phyloP scores from a whole-genome alignment of 1,139 yeast species.

The Hemisphaericaspora lyxosophila region DNA sequence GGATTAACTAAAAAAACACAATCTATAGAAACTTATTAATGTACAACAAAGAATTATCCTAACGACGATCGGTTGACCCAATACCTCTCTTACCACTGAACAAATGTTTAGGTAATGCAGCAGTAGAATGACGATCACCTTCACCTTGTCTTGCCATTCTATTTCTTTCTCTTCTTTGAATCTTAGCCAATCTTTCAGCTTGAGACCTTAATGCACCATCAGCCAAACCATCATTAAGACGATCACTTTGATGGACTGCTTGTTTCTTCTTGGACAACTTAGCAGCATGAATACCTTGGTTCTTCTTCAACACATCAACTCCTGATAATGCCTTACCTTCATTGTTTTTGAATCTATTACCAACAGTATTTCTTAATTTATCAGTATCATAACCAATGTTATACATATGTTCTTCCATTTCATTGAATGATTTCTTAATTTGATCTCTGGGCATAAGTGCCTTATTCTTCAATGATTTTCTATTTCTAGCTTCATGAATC shows the following conservation, averaged over 20 bases:
- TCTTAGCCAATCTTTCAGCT: constrained; percentile 84
- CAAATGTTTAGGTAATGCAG: constrained; percentile 88
- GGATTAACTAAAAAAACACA: no score
- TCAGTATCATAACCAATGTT: constrained; percentile 85
- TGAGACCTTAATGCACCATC: constrained; percentile 81
- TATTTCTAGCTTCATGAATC: constrained; percentile 84
- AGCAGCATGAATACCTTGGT: constrained; percentile 45
- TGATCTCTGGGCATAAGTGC: constrained; percentile 94
- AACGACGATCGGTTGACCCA: constrained; percentile 81
- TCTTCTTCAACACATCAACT: constrained; percentile 67
- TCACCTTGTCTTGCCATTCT: constrained; percentile 93
- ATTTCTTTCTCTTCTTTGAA: constrained; percentile 92
- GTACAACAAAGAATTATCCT: constrained; percentile 12
- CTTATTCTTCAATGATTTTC: constrained; percentile 83
- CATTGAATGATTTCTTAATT: constrained; percentile 69
- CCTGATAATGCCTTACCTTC: constrained; percentile 54
- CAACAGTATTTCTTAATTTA: constrained; percentile 53
- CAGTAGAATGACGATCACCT: constrained; percentile 88
- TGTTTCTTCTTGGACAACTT: constrained; percentile 50
- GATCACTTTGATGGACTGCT: constrained; percentile 65
- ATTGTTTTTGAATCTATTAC: constrained; percentile 38
- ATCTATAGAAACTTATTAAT: constrained; percentile 1
- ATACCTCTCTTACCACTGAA: constrained; percentile 95
- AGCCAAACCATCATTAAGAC: constrained; percentile 82
- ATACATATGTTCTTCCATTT: constrained; percentile 87